Evolutionary conservation across 345 rosid genomes (phyloP), one percentile per base, ranked within the genome.

Genomic region (Diplotaxis tenuifolia): DNA sequence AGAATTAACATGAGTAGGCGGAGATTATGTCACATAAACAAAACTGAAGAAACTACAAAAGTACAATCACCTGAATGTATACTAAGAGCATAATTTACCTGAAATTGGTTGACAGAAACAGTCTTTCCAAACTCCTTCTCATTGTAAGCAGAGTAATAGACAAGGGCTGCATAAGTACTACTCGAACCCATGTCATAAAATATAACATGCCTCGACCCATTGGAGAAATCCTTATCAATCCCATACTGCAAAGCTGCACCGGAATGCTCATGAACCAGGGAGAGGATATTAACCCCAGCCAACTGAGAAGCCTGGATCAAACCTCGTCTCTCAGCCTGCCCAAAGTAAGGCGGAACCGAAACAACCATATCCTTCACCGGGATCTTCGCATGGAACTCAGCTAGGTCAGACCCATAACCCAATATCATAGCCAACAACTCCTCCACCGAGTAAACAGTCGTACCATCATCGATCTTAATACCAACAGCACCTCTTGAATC

Each of bases 201-300:
- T 38, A 95, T 69, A 42, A 92, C 99, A 82, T 95, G 85, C 65
- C 97, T 84, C 9, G 99, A 88, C 27, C 71, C 96, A 65, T 95
- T 95, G 1, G 91, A 77, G 55, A 95, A 95, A 80, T 95, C 92
- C 81, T 95, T 95, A 74, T 90, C 98, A 71, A 95, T 95, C 73
- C 98, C 98, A 73, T 95, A 95, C 83, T 95, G 99, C 82, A 95
- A 89, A 9, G 99, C 99, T 0, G 97, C 99, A 55, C 98, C 98
- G 0, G 98, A 86, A 74, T 88, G 97, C 82, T 95, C 99, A 70
- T 92, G 87, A 27, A 81, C 78, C 78, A 95, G 64, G 0, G 97
- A 82, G 61, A 95, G 93, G 55, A 87, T 96, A 78, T 90, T 95
- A 60, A 92, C 84, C 29, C 97, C 99, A 1, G 94, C 99, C 84